These are phyloP conservation scores for Trebouxia sp. DNA, from an alignment of 139 green algal species.

Conservation along the genomic window DNA sequence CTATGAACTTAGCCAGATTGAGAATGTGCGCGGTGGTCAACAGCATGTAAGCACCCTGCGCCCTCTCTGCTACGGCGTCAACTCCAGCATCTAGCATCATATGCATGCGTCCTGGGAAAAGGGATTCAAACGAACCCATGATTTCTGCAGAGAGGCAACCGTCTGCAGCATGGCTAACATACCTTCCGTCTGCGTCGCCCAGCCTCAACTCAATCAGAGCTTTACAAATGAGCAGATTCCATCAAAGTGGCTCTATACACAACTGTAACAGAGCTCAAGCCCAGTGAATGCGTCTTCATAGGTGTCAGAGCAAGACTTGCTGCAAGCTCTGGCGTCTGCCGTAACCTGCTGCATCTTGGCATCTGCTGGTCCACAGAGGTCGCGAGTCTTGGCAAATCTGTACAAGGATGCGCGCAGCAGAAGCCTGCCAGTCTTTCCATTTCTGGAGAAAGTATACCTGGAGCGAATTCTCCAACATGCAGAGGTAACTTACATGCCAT, in stretches of 20 bases:
- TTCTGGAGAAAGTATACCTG: constrained; percentile 96
- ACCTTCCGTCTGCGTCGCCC: too few species aligned
- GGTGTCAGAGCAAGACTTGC: constrained; percentile 71
- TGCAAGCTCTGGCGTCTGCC: constrained; percentile 73
- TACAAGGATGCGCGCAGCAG: constrained; percentile 94
- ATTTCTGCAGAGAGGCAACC: too few species aligned
- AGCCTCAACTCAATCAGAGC: too few species aligned
- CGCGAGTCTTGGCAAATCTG: constrained; percentile 81
- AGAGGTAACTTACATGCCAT: background rate
- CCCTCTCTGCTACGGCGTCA: too few species aligned
- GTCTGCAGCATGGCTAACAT: too few species aligned
- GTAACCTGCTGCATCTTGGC: constrained; percentile 93
- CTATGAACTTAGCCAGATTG: constrained; percentile 81
- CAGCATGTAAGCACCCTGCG: background rate
- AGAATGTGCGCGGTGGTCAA: background rate
- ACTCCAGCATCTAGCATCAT: too few species aligned
- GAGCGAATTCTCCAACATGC: constrained; percentile 83
- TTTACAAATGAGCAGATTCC: too few species aligned
- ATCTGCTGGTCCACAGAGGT: constrained; percentile 87
- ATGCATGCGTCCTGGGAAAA: too few species aligned
- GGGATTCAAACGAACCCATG: too few species aligned
- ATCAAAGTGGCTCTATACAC: too few species aligned
- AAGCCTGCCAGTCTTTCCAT: constrained; percentile 72
- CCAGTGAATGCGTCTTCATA: background rate
- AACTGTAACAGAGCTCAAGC: too few species aligned